phyloP scores from a whole-genome alignment of 2,329 filamentous ascomycete genomes.

The Monilinia fructicola region DNA sequence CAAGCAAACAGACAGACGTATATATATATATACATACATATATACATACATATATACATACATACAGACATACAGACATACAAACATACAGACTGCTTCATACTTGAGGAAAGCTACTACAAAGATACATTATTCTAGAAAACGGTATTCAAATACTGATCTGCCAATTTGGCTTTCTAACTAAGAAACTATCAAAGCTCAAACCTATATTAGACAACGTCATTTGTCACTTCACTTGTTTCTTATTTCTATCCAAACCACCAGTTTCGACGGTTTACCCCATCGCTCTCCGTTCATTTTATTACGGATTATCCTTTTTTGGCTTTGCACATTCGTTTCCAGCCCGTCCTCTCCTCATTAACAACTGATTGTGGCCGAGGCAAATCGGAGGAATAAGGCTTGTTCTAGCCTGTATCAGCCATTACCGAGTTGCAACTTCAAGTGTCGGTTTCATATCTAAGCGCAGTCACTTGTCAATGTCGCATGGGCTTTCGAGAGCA shows the following conservation, averaged over 20 bases:
- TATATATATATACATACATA: background rate
- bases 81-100: background rate
- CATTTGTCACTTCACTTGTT: too few relatives aligned
- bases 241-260: too few relatives aligned
- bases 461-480: conserved; percentile 15
- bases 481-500: conserved; percentile 13
- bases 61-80: too few relatives aligned
- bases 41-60: background rate
- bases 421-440: conserved; percentile 14
- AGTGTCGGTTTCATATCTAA: conserved; percentile 20
- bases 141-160: too few relatives aligned
- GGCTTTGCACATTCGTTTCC: conserved; percentile 6
- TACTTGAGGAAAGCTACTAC: too few relatives aligned
- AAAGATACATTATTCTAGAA: background rate
- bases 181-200: too few relatives aligned
- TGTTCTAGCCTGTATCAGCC: conserved; percentile 18
- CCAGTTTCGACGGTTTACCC: background rate
- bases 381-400: conserved; percentile 2
- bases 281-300: background rate
- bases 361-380: conserved; percentile 6
- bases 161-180: too few relatives aligned
- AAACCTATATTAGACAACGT: too few relatives aligned
- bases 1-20: too few relatives aligned
- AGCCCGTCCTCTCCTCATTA: background rate
- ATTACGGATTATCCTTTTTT: too few relatives aligned